These are phyloP conservation scores for Capsicum baccatum DNA, from an alignment of 257 asterid genomes.

Conservation along the genomic window DNA sequence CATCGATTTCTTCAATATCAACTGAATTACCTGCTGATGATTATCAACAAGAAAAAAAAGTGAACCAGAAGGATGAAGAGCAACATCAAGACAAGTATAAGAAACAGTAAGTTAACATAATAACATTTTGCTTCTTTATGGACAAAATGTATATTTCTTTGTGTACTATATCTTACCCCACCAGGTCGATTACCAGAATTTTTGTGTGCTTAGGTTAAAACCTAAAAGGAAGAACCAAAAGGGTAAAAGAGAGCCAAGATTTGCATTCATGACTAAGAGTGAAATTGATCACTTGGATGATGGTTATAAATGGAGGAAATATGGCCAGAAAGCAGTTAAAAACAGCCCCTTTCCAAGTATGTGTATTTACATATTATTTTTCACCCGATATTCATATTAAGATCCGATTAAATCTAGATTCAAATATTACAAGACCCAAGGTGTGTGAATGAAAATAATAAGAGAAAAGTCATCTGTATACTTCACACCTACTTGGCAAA, in stretches of 20 bases:
- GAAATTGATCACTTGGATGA: slow-evolving; percentile 89
- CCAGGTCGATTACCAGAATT: neutral
- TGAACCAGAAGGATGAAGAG: slow-evolving; percentile 30
- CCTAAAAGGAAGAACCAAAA: slow-evolving; percentile 75
- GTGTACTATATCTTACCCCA: neutral
- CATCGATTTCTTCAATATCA: slow-evolving; percentile 66
- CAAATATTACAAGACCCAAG: no score
- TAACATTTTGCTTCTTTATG: neutral
- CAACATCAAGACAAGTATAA: slow-evolving; percentile 37
- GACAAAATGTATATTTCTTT: neutral
- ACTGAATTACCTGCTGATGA: slow-evolving; percentile 51
- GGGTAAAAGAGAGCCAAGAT: slow-evolving; percentile 76
- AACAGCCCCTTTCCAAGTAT: slow-evolving; percentile 93
- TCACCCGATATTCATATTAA: no score
- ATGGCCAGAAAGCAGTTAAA: slow-evolving; percentile 96
- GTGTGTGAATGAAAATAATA: no score
- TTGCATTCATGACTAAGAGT: slow-evolving; percentile 97
- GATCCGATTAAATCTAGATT: no score
- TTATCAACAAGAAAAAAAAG: slow-evolving; percentile 30
- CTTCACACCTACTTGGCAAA: no score
- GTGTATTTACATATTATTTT: neutral
- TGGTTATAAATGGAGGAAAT: slow-evolving; percentile 96
- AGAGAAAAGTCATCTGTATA: no score
- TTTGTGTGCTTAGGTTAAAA: slow-evolving; percentile 52
- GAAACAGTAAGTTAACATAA: slow-evolving; percentile 47